Conservation (phyloP, 1,284 basidiomycete genomes). For the Apiotrichum porosum region DNA sequence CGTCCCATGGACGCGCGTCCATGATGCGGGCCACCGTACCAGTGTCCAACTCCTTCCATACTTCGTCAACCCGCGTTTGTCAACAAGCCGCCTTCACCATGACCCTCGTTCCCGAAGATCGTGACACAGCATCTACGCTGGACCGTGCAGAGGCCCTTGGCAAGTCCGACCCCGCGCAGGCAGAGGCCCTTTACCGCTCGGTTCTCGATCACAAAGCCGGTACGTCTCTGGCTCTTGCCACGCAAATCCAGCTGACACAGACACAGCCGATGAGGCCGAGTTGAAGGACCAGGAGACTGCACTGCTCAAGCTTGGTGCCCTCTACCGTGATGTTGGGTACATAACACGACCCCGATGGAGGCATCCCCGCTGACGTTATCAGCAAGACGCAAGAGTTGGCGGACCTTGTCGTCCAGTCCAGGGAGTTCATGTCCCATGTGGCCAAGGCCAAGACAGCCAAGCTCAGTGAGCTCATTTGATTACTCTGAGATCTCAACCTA, state of each 20-base stretch:
- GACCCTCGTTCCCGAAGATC: slow-evolving; percentile 18
- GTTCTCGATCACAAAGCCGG: slow-evolving; percentile 36
- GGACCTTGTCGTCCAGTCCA: slow-evolving; percentile 76
- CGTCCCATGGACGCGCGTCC: neutral
- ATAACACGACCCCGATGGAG: too few relatives aligned
- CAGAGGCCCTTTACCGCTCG: slow-evolving; percentile 36
- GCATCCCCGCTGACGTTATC: slow-evolving; percentile 2
- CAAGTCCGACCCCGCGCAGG: slow-evolving; percentile 32
- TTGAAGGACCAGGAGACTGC: slow-evolving; percentile 81
- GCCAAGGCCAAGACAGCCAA: slow-evolving; percentile 99
- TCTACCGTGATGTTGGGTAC: slow-evolving; percentile 81
- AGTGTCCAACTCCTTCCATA: too few relatives aligned
- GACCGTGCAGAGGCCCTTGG: slow-evolving; percentile 28
- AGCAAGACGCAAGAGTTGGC: slow-evolving; percentile 83
- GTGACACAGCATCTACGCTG: slow-evolving; percentile 23
- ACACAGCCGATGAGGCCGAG: slow-evolving; percentile 55
- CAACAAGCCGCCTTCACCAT: slow-evolving; percentile 9
- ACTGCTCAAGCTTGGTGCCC: slow-evolving; percentile 76
- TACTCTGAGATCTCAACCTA: too few relatives aligned
- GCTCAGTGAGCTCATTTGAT: slow-evolving; percentile 62
- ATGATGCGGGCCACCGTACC: neutral
- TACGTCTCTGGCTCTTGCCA: slow-evolving; percentile 4
- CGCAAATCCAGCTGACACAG: neutral
- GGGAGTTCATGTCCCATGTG: slow-evolving; percentile 86
- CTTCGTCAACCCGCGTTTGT: too few relatives aligned